Base-by-base conservation (phyloP, 139 green algal genomes). In the Picochlorum sp. region DNA sequence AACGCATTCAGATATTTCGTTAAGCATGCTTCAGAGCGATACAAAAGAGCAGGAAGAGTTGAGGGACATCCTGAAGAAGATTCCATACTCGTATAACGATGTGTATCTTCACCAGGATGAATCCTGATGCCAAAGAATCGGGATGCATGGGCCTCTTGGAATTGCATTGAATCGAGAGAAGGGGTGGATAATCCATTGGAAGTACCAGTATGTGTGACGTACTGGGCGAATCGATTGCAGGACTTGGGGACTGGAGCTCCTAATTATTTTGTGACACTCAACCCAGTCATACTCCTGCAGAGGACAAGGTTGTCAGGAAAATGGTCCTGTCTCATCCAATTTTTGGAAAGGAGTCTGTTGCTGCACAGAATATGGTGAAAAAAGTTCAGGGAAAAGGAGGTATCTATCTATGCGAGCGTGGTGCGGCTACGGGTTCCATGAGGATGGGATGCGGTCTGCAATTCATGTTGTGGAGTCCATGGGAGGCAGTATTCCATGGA, bases 361-460 rank as follows among this genome's bases (percentile, higher is more conserved):
- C 57, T 3, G 85, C 86, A 3, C 86, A 94, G 76, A 45, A 63
- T 0, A 34, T 13, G 16, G 55, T 85, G 44, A 45, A 58, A 4
- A 26, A 49, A 8, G 52, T 78, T 49, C 76, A 91, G 62, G 84
- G 81, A 32, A 55, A 61, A 59, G 72, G 77, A 4, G 68, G 73
- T 15, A 37, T 89, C 32, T 89, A 79, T 57, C 78, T 85, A 51
- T 69, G 70, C 30, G 88, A 8, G 90, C 90, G 4, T 94, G 90
- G 91, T 81, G 72, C 26, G 81, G 87, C 2, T 97, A 97, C 58
- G 92, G 92, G 14, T 98, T 98, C 76, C 92, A 98, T 68, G 92
- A 98, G 76, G 92, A 98, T 71, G 92, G 91, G 61, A 88, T 98
- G 61, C 75, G 74, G 49, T 72, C 81, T 2, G 86, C 74, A 2